Conservation (phyloP, 2,329 filamentous ascomycete genomes). For the Tolypocladium inflatum region DNA sequence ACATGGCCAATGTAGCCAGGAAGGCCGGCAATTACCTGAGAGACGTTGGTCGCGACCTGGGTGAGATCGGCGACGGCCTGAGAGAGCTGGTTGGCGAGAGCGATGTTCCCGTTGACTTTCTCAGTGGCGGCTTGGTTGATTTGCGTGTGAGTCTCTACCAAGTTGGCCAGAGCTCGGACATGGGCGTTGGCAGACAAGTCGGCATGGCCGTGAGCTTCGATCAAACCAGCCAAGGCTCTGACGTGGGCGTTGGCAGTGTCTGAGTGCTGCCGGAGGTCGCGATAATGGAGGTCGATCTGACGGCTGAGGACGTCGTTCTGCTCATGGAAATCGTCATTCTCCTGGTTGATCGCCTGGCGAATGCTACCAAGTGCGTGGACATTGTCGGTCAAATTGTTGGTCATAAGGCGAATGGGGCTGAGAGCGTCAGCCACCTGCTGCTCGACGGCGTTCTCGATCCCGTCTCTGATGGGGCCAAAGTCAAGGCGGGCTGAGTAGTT, state of each 20-base stretch:
- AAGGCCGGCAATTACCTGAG: not conserved
- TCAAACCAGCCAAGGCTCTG: slow-evolving; percentile 9
- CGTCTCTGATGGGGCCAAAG: slow-evolving; percentile 5
- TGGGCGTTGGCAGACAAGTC: slow-evolving; percentile 4
- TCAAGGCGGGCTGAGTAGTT: not conserved
- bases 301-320: slow-evolving; percentile 16
- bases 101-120: slow-evolving; percentile 8
- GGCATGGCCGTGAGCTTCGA: slow-evolving; percentile 8
- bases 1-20: slow-evolving; percentile 12
- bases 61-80: not conserved
- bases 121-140: slow-evolving; percentile 5
- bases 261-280: slow-evolving; percentile 9
- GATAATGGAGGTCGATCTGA: slow-evolving; percentile 16
- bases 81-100: not conserved
- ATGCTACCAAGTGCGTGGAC: not conserved
- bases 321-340: slow-evolving; percentile 9
- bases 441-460: slow-evolving; percentile 21
- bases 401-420: slow-evolving; percentile 17
- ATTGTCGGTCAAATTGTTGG: slow-evolving; percentile 7
- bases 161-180: not conserved
- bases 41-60: not conserved
- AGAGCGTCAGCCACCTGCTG: slow-evolving; percentile 20
- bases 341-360: not conserved
- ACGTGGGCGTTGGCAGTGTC: slow-evolving; percentile 8
- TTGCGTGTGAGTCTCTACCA: not conserved